Conservation (phyloP, 768 basidiomycete species). For the Suillus placidus region DNA sequence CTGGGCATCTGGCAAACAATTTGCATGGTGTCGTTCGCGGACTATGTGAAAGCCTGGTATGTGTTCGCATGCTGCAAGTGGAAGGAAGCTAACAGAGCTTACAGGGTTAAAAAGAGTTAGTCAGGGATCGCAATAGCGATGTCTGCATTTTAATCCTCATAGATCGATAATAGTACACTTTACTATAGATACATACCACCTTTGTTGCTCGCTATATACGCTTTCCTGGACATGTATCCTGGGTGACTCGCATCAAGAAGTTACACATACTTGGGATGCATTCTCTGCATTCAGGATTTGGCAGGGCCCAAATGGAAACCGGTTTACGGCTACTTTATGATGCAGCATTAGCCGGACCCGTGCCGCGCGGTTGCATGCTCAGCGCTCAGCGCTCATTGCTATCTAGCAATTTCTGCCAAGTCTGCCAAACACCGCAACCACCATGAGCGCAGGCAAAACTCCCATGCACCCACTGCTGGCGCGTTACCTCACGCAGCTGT, state of each 20-base stretch:
- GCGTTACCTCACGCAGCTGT: constrained; percentile 72
- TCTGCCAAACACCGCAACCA: constrained; percentile 14
- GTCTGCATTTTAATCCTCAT: constrained; percentile 15
- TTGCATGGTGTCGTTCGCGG: constrained; percentile 98
- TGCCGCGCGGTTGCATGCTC: not conserved
- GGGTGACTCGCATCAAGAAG: not conserved
- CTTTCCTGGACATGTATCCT: not conserved
- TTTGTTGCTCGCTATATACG: constrained; percentile 4
- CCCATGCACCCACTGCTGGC: constrained; percentile 53
- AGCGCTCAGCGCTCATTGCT: constrained; percentile 9
- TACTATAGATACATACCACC: constrained; percentile 20
- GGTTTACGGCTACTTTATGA: not conserved
- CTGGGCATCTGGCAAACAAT: constrained; percentile 97
- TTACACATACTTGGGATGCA: not conserved
- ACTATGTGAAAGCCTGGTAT: constrained; percentile 90
- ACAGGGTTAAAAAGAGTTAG: constrained; percentile 54
- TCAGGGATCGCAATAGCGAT: constrained; percentile 18
- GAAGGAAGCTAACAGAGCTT: not conserved
- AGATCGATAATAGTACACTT: constrained; percentile 20
- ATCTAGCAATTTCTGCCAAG: constrained; percentile 24
- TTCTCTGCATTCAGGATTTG: too few relatives aligned
- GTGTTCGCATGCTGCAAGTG: constrained; percentile 15
- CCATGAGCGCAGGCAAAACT: constrained; percentile 42
- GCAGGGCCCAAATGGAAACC: not conserved
- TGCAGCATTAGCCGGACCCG: not conserved